Evolutionary conservation across 352 stramenopile genomes (phyloP), one percentile per base, ranked within the genome.

Genomic region (Hyaloperonospora brassicae): DNA sequence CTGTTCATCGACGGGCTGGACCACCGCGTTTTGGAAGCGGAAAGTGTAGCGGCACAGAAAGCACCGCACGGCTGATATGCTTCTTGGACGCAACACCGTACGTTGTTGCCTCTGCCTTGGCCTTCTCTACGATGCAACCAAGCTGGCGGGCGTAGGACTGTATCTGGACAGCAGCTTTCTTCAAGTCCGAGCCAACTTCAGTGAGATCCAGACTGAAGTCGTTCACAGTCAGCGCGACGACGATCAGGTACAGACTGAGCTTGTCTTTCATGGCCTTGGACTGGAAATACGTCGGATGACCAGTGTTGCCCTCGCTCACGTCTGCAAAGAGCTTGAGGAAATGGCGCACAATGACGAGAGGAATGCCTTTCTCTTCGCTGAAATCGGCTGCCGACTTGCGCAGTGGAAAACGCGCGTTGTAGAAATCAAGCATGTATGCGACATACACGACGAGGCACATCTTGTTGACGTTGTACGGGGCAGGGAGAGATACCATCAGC

Each of bases 221-320:
- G 61, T 86, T 87, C 21, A 89, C 52, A 14, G 77, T 90, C 25
- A 93, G 65, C 42, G 79, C 82, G 21, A 89, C 66, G 40, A 86
- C 75, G 22, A 93, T 61, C 60, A 93, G 63, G 62, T 88, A 78
- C 17, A 93, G 49, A 34, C 84, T 69, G 43, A 90, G 64, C 69
- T 93, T 88, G 62, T 93, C 82, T 60, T 90, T 90, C 56, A 79
- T 74, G 10, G 68, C 53, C 66, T 93, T 93, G 39, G 82, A 72
- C 61, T 88, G 76, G 30, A 84, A 52, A 65, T 89, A 89, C 63
- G 62, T 79, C 55, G 63, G 78, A 61, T 77, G 61, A 30, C 82
- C 79, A 49, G 64, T 79, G 25, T 65, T 57, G 55, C 55, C 59
- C 55, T 86, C 70, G 51, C 64, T 75, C n/a, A 75, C 52, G 27